phyloP scores from a whole-genome alignment of 768 basidiomycete species.

The Termitomyces sp. region DNA sequence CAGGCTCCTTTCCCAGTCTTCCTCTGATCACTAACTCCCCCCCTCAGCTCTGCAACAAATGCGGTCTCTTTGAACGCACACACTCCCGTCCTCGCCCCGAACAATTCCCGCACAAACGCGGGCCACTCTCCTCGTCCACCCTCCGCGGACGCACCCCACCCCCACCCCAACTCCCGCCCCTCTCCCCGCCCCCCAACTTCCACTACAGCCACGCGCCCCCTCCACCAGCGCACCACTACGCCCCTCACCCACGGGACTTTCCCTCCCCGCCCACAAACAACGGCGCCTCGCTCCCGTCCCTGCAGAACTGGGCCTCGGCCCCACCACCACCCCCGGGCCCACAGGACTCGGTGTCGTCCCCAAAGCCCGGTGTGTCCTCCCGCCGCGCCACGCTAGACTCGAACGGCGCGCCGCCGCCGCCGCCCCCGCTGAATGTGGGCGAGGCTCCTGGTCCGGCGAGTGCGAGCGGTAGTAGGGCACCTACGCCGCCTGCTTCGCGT shows the following conservation, averaged over 20 bases:
- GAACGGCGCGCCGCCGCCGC: background rate
- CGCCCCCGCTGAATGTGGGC: too few species aligned
- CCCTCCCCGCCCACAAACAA: background rate
- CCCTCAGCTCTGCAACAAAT: slow-evolving; percentile 61
- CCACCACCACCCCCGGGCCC: too few species aligned
- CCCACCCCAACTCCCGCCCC: background rate
- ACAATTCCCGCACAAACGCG: slow-evolving; percentile 79
- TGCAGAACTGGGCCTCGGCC: background rate
- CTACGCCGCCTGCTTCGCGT: background rate
- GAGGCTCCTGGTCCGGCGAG: background rate
- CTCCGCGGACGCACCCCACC: slow-evolving; percentile 22
- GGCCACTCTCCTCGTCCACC: slow-evolving; percentile 56
- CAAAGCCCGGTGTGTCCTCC: background rate
- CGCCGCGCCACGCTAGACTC: slow-evolving; percentile 1
- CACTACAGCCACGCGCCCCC: background rate
- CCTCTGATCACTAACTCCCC: slow-evolving; percentile 25
- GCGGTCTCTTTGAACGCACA: slow-evolving; percentile 78
- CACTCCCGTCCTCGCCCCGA: slow-evolving; percentile 78
- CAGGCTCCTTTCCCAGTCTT: background rate
- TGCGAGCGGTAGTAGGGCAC: background rate
- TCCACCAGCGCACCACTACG: background rate
- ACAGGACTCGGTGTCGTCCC: background rate
- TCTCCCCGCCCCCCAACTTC: background rate
- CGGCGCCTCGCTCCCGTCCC: background rate
- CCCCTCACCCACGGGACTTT: slow-evolving; percentile 1